A percentile compares a stretch with the other conserved stretches of the same genome.
Conservation (phyloP, 441 rosid genomes). For the Metrosideros polymorpha region DNA sequence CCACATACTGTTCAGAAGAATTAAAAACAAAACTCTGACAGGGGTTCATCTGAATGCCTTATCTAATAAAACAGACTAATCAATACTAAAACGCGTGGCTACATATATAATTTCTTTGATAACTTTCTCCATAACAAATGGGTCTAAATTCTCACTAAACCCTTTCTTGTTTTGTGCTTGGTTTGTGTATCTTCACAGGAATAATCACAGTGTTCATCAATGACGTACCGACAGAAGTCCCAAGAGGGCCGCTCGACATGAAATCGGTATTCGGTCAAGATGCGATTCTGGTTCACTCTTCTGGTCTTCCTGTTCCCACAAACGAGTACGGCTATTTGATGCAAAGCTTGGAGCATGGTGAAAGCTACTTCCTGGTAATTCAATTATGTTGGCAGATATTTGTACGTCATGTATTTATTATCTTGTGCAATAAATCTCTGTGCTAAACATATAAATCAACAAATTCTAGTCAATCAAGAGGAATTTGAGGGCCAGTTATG, state of each 20-base stretch:
- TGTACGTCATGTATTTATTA: not conserved
- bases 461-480: not conserved
- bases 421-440: not conserved
- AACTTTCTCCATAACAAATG: not conserved
- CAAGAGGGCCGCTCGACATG: constrained; percentile 70
- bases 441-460: not conserved
- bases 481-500: not conserved
- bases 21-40: not conserved
- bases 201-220: constrained; percentile 73
- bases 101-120: not conserved
- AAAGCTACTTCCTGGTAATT: constrained; percentile 87
- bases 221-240: constrained; percentile 73
- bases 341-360: constrained; percentile 82
- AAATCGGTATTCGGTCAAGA: constrained; percentile 72
- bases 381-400: not conserved
- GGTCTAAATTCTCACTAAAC: not conserved
- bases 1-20: not conserved
- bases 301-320: constrained; percentile 65
- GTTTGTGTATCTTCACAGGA: constrained; percentile 22
- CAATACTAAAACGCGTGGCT: not conserved
- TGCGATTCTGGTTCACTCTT: constrained; percentile 58
- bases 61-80: not conserved
- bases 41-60: not conserved
- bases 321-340: constrained; percentile 71
- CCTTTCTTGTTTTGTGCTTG: constrained; percentile 1